Percentiles rank a stretch among this genome's conserved stretches.
phyloP scores from a whole-genome alignment of 139 green algal genomes.

The Coelastrella sp. region DNA sequence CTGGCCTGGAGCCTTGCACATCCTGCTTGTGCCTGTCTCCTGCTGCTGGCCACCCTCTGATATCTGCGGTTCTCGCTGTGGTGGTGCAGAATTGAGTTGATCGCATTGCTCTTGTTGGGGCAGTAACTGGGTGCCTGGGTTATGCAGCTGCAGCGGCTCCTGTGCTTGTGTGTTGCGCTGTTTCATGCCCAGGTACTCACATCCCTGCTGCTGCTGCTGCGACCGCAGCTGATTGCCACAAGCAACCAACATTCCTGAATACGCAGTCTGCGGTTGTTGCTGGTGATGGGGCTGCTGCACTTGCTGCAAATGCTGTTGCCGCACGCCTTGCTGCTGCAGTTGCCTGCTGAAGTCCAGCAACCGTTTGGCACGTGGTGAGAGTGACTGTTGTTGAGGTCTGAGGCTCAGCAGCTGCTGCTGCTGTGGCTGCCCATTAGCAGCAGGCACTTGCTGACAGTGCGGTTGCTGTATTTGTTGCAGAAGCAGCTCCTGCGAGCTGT shows the following conservation, averaged over 20 bases:
- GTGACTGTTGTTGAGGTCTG: neutral
- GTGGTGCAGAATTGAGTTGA: neutral
- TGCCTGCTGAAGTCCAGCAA: neutral
- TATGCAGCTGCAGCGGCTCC: neutral
- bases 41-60: neutral
- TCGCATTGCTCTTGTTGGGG: neutral
- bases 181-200: neutral
- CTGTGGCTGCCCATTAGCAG: neutral
- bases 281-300: slow-evolving; percentile 2
- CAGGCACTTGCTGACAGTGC: neutral
- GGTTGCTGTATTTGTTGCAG: slow-evolving; percentile 3
- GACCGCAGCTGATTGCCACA: neutral
- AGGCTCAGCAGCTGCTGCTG: neutral
- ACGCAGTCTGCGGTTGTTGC: neutral
- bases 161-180: neutral
- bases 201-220: neutral
- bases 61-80: neutral
- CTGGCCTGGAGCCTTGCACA: too few relatives aligned
- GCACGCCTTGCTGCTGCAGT: neutral
- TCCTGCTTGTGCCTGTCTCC: neutral
- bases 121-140: neutral
- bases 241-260: neutral
- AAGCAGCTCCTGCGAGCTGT: neutral
- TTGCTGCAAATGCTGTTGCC: neutral
- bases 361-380: neutral